Conservation (phyloP, 78 protist species). For the Dictyostelium brefeldianum region DNA sequence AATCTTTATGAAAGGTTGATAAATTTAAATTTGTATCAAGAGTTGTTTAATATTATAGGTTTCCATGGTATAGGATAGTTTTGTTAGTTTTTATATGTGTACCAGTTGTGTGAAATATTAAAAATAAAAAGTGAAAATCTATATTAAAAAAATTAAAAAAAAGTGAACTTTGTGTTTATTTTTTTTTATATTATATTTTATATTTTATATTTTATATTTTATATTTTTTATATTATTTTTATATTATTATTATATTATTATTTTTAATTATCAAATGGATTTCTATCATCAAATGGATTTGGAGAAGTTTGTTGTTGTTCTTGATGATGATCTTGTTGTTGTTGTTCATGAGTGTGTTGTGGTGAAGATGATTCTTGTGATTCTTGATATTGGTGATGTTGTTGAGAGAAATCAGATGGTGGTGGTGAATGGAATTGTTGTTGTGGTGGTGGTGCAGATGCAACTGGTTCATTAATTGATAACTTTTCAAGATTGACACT, state of each 20-base stretch:
- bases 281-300: constrained; percentile 53
- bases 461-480: constrained; percentile 21
- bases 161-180: too few relatives aligned
- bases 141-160: too few relatives aligned
- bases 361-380: background rate
- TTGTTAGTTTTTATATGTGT: too few relatives aligned
- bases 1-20: too few relatives aligned
- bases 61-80: too few relatives aligned
- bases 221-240: background rate
- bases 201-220: background rate
- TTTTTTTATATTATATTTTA: too few relatives aligned
- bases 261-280: constrained; percentile 48
- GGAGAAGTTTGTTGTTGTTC: constrained; percentile 7
- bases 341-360: background rate
- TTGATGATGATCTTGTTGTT: background rate
- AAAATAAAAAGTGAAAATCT: too few relatives aligned
- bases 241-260: background rate
- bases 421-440: background rate
- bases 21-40: too few relatives aligned
- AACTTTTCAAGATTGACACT: constrained; percentile 26
- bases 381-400: background rate
- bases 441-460: background rate
- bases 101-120: too few relatives aligned
- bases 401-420: background rate
- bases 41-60: too few relatives aligned